Evolutionary conservation across 306 rosid genomes (phyloP).

Genomic region (Casuarina equisetifolia): DNA sequence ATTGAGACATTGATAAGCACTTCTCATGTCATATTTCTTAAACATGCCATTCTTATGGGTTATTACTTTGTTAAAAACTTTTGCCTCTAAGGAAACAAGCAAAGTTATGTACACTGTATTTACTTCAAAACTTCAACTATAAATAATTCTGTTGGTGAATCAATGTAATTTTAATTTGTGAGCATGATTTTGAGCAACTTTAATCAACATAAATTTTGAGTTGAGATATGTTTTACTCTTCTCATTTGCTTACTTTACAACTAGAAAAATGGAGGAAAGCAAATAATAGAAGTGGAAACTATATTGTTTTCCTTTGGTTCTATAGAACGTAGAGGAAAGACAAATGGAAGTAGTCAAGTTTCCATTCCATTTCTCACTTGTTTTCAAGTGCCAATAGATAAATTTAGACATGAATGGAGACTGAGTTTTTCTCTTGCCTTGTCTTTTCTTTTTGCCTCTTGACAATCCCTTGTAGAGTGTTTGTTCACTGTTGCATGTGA

Average conservation of each 20-base stretch:
- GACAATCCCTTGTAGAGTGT: slow-evolving; percentile 55
- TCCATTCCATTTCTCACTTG: neutral
- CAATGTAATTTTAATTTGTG: no score
- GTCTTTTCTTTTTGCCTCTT: neutral
- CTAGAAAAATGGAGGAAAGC: neutral
- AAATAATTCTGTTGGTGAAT: no score
- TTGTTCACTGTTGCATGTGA: slow-evolving; percentile 80
- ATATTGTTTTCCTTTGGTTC: neutral
- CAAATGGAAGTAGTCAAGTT: no score
- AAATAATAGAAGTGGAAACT: neutral
- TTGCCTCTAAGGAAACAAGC: neutral
- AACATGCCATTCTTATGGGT: neutral
- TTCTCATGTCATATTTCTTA: neutral
- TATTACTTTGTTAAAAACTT: neutral
- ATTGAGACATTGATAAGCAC: neutral
- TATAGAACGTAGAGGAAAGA: no score
- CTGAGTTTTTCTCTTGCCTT: neutral
- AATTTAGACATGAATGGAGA: neutral
- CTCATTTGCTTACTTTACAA: neutral
- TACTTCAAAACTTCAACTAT: neutral
- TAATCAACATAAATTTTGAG: no score
- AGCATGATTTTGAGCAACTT: no score
- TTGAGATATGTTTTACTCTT: neutral
- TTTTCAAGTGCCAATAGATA: neutral
- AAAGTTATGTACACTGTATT: neutral